phyloP scores from a whole-genome alignment of 306 rosid genomes.

The Dryas alaskensis region DNA sequence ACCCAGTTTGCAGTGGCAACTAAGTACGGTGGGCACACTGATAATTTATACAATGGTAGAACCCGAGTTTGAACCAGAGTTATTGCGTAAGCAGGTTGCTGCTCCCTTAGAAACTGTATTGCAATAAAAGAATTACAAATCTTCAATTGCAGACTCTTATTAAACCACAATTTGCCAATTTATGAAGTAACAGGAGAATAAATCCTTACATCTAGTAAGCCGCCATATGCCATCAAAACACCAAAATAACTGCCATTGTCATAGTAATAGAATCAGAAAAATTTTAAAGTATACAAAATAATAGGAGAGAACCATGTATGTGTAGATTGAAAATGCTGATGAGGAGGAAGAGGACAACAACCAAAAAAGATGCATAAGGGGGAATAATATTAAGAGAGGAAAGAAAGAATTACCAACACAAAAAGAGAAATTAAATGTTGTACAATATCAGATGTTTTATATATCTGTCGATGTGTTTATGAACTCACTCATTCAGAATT shows the following conservation, averaged over 20 bases:
- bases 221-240: slow-evolving; percentile 78
- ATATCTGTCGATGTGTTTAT: background rate
- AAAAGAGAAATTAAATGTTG: background rate
- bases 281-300: background rate
- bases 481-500: slow-evolving; percentile 64
- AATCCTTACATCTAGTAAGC: slow-evolving; percentile 74
- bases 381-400: slow-evolving; percentile 11
- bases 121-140: slow-evolving; percentile 14
- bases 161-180: slow-evolving; percentile 10
- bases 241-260: slow-evolving; percentile 73
- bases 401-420: background rate
- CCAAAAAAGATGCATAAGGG: background rate
- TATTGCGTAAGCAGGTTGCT: slow-evolving; percentile 53
- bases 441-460: background rate
- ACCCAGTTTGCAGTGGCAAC: slow-evolving; percentile 93
- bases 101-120: slow-evolving; percentile 81
- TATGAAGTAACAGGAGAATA: slow-evolving; percentile 31
- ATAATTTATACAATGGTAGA: slow-evolving; percentile 58
- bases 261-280: slow-evolving; percentile 15
- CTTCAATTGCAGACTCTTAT: slow-evolving; percentile 12
- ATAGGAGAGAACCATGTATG: background rate
- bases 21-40: slow-evolving; percentile 53
- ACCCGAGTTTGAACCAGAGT: slow-evolving; percentile 55
- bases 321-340: background rate
- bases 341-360: background rate